Evolutionary conservation across 2,329 filamentous ascomycete species (phyloP).

Genomic region (Lomentospora prolificans): DNA sequence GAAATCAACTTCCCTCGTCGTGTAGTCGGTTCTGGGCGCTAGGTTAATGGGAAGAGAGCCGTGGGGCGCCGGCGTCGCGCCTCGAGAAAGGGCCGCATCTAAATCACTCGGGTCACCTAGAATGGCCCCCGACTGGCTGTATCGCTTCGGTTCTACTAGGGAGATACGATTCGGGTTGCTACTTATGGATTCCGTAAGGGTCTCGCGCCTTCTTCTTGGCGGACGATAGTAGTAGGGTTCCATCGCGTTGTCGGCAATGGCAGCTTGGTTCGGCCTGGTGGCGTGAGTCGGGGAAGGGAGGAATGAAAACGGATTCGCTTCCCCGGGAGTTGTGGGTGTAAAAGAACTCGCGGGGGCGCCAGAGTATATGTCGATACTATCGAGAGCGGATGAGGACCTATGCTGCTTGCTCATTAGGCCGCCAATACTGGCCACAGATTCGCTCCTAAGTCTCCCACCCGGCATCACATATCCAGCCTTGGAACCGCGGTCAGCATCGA

Average conservation of each 20-base stretch:
- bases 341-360: conserved; percentile 47
- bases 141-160: conserved; percentile 23
- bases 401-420: conserved; percentile 31
- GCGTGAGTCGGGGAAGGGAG: conserved; percentile 45
- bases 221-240: conserved; percentile 63
- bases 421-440: conserved; percentile 50
- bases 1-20: conserved; percentile 90
- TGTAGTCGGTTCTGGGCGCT: conserved; percentile 67
- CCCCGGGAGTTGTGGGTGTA: conserved; percentile 64
- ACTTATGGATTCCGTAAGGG: conserved; percentile 30
- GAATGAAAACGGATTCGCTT: conserved; percentile 64
- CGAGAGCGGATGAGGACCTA: conserved; percentile 45
- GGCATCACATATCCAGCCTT: conserved; percentile 49
- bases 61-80: conserved; percentile 33
- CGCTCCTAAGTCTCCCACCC: conserved; percentile 46
- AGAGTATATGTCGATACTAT: conserved; percentile 37
- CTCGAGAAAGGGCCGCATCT: conserved; percentile 30
- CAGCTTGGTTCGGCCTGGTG: conserved; percentile 33
- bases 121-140: conserved; percentile 24
- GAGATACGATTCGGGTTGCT: conserved; percentile 22
- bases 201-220: conserved; percentile 61
- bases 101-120: conserved; percentile 28
- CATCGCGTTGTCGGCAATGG: conserved; percentile 53
- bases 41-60: conserved; percentile 28
- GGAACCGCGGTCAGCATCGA: conserved; percentile 56